Base-by-base conservation (phyloP, 306 rosid species). In the Prinsepia uniflora region DNA sequence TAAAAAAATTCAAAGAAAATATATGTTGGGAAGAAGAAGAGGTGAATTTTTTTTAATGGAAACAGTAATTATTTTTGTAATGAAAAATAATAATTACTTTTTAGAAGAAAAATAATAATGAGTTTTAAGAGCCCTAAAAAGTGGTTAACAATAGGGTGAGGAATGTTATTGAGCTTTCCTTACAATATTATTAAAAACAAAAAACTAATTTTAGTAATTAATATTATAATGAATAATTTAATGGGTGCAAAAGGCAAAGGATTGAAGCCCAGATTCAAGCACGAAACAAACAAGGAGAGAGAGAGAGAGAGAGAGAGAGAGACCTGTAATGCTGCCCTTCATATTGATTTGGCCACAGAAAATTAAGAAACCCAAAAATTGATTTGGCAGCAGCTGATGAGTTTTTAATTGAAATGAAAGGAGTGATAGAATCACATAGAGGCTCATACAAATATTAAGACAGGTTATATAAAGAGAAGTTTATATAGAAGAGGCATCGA, bases 291-390 rank as follows among this genome's bases (percentile, higher is more conserved):
- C 15, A 53, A 17, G 6, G n/a, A n/a, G n/a, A n/a, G n/a, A n/a
- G n/a, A n/a, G n/a, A n/a, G n/a, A n/a, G n/a, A 63, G 65, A 44
- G n/a, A 15, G 30, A 9, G 22, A 61, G 5, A 41, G 22, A 54
- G 7, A 69, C 64, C 73, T 34, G 41, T 41, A 10, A 40, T 68
- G 39, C 10, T 8, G 63, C 63, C 42, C 46, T 55, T 54, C 73
- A 69, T 54, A 42, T 13, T 11, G 63, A 67, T 18, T 24, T 30
- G 58, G 44, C 45, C 58, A 48, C 58, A 67, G 71, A 67, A 17
- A 41, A 15, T n/a, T 6, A 47, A 22, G 15, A 39, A 42, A 39
- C 6, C 63, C 50, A 49, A 19, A 56, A 56, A 56, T 24, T 56
- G 61, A 11, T n/a, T 56, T 10, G 8, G 22, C 61, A 41, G 52